Conservation (phyloP, 1,284 basidiomycete species). For the Ceratobasidium theobromae region DNA sequence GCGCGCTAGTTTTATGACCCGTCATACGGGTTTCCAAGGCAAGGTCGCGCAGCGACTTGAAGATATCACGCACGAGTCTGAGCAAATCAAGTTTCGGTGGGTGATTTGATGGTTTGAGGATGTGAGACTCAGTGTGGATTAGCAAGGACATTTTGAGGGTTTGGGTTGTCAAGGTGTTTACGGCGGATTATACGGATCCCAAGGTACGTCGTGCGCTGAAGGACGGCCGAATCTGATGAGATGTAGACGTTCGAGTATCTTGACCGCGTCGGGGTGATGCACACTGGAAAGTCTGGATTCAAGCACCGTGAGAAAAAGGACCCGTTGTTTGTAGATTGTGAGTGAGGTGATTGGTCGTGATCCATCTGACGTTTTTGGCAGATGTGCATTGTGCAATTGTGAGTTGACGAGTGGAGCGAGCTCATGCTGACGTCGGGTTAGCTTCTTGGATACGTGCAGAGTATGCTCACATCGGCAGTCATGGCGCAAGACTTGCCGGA, state of each 20-base stretch:
- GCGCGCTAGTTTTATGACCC: conserved; percentile 29
- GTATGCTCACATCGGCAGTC: conserved; percentile 21
- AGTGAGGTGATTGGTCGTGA: not conserved
- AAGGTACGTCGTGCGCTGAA: conserved; percentile 11
- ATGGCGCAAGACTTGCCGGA: conserved; percentile 26
- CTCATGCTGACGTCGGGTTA: not conserved
- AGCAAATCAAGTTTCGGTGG: conserved; percentile 35
- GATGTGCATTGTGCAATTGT: conserved; percentile 32
- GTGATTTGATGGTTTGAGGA: not conserved
- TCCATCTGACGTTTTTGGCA: not conserved
- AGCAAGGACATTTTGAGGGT: conserved; percentile 33
- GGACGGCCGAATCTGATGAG: not conserved
- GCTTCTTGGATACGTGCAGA: conserved; percentile 28
- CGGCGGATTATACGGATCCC: conserved; percentile 32
- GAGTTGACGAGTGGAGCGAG: not conserved
- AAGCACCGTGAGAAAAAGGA: conserved; percentile 36
- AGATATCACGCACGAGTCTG: conserved; percentile 29
- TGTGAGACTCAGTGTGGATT: not conserved
- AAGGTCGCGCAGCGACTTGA: conserved; percentile 6
- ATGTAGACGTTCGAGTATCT: conserved; percentile 33
- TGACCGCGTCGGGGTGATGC: conserved; percentile 34
- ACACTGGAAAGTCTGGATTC: conserved; percentile 35
- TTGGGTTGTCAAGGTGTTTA: conserved; percentile 36
- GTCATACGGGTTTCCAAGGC: conserved; percentile 31
- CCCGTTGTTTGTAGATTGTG: conserved; percentile 35